Evolutionary conservation across 1,284 basidiomycete species (phyloP).

Genomic region (Puccinia brachypodii): DNA sequence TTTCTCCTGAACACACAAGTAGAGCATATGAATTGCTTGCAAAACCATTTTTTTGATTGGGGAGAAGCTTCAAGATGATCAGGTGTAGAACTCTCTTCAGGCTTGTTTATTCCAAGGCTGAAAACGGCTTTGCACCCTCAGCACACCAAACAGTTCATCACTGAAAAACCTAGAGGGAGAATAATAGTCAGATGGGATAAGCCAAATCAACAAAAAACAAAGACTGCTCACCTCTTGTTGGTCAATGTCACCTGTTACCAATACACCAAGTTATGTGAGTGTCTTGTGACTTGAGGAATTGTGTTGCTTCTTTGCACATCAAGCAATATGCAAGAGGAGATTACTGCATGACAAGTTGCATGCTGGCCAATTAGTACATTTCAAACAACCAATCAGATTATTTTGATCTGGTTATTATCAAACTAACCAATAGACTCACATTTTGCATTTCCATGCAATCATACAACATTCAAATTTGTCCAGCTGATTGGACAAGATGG

Average conservation of each 20-base stretch:
- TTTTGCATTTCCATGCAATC: background rate
- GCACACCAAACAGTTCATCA: background rate
- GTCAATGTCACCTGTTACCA: background rate
- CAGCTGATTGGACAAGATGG: no score
- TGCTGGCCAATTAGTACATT: background rate
- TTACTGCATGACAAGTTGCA: background rate
- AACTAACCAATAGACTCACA: background rate
- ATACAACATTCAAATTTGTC: no score
- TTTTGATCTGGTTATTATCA: no score
- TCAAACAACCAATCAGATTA: background rate
- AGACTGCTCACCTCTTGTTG: background rate
- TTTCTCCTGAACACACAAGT: background rate
- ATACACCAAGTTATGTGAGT: background rate
- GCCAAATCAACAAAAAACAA: background rate
- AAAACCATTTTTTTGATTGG: background rate
- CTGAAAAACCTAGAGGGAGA: background rate
- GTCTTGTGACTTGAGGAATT: background rate
- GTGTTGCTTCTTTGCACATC: background rate
- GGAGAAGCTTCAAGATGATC: background rate
- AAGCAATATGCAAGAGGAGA: background rate
- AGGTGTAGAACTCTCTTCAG: background rate
- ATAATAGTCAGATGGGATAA: background rate
- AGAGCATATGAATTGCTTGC: background rate
- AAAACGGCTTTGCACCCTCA: background rate
- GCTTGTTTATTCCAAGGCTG: background rate